Evolutionary conservation across 257 asterid genomes (phyloP), one percentile per base, ranked within the genome.

Genomic region (Phtheirospermum japonicum): DNA sequence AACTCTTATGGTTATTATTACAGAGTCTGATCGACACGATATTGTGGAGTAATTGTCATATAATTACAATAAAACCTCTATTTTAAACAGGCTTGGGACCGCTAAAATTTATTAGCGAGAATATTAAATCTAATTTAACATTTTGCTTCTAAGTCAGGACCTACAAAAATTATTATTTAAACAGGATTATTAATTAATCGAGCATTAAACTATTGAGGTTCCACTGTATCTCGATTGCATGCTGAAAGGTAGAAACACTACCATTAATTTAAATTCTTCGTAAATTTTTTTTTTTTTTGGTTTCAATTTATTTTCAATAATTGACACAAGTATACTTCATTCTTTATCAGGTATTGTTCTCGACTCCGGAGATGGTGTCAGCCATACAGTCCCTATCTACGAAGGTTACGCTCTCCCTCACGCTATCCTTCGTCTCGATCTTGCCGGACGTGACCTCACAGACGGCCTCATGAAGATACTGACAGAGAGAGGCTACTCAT

Each of bases 401-500:
- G 83, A 78, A 46, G 80, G 83, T 14, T 78, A 78, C 0, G 80
- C 83, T 5, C 80, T 75, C 7, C 80, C 80, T 0, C 84, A 75
- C 12, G 81, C 84, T 16, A 79, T 75, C 73, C 68, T 79, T 14
- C 84, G 84, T 67, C 79, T 79, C 0, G 84, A 79, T 72, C 73
- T 79, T 10, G 81, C 84, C 0, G 84, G 84, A 0, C 81, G 84
- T 14, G 84, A 79, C 32, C 76, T 79, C 23, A 79, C 81, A 0
- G 84, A 79, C 70, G 42, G 30, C 65, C 84, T 79, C 63, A 79
- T 79, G 84, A 79, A 75, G 77, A 79, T 79, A 45, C 71, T 79
- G n/a, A 79, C 84, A 1, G 84, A 79, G 70, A 52, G 84, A 45
- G 84, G 81, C 37, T 79, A 79, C 79, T 62, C 73, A 28, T 79